A percentile compares a stretch with the other conserved stretches of the same genome.
phyloP scores from a whole-genome alignment of 1,139 yeast genomes.

The Tardiomyces depauwii region DNA sequence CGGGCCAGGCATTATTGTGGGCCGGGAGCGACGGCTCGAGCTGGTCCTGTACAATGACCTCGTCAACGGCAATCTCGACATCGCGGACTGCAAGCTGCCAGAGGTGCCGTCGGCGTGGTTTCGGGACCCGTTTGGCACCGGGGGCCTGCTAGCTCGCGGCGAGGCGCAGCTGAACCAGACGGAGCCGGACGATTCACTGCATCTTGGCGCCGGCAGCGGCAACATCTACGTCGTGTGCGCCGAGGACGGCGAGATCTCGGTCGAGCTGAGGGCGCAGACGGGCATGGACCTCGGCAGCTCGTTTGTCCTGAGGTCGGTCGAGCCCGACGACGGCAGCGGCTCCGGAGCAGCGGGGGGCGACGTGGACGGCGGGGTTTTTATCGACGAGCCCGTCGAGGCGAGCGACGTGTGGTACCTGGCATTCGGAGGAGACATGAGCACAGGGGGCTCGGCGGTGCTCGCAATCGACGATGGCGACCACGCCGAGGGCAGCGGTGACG shows the following conservation, averaged over 20 bases:
- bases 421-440: not conserved
- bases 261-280: not conserved
- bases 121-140: not conserved
- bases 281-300: not conserved
- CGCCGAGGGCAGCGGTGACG: no score
- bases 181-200: not conserved
- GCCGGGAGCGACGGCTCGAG: not conserved
- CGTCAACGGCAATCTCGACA: not conserved
- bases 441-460: not conserved
- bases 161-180: no score
- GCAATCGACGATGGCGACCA: not conserved
- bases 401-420: not conserved
- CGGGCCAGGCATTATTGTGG: not conserved
- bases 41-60: not conserved
- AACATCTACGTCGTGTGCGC: not conserved
- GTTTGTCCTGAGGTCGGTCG: not conserved
- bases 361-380: not conserved
- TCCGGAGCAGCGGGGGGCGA: no score
- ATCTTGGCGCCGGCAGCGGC: not conserved
- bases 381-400: not conserved
- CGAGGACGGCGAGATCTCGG: not conserved
- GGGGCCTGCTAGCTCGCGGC: no score
- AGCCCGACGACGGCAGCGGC: no score
- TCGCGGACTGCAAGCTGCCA: not conserved
- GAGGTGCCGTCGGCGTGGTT: not conserved